Evolutionary conservation across 1,139 yeast genomes (phyloP), one percentile per base, ranked within the genome.

Genomic region (Debaryomyces sp.): DNA sequence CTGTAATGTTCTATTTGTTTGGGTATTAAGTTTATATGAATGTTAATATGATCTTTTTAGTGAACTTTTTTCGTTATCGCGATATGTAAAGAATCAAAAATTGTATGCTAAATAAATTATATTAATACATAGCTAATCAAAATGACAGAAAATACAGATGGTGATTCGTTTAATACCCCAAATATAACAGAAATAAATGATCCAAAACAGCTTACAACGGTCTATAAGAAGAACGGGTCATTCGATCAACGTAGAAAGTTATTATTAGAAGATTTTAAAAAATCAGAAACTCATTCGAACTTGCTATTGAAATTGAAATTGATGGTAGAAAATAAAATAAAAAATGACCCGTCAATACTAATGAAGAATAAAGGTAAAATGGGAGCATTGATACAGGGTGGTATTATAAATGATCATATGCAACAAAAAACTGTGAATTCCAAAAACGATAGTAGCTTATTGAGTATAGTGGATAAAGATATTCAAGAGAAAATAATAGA

Each of bases 341-440:
- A 73, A 45, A 68, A 73, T 35, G 83, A 81, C 53, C 85, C 85
- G 0, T 62, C 70, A 17, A 72, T 81, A 15, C 61, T 81, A 17
- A 62, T 70, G 49, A 78, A 78, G 54, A 81, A 80, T 59, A 74
- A 71, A 45, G 84, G 83, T 2, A 79, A 76, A 47, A 69, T 77
- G 62, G 80, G 79, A 0, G 85, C 85, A 0, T 63, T 81, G 49
- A 75, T 81, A 2, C 85, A 80, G 52, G 82, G 81, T 34, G 81
- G 70, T 48, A 75, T 71, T 49, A 69, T 73, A 45, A 70, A 65
- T 50, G 64, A 62, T 26, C 57, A 53, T 44, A 44, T 50, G 37
- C 44, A 27, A 36, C 44, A 30, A 44, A 48, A 6, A 48, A 47
- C 32, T 5, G 43, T 29, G 5, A 44, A 48, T 17, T 46, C 45